These are phyloP conservation scores for Teratosphaeria zuluensis DNA, from an alignment of 2,329 filamentous ascomycete species.

Conservation along the genomic window DNA sequence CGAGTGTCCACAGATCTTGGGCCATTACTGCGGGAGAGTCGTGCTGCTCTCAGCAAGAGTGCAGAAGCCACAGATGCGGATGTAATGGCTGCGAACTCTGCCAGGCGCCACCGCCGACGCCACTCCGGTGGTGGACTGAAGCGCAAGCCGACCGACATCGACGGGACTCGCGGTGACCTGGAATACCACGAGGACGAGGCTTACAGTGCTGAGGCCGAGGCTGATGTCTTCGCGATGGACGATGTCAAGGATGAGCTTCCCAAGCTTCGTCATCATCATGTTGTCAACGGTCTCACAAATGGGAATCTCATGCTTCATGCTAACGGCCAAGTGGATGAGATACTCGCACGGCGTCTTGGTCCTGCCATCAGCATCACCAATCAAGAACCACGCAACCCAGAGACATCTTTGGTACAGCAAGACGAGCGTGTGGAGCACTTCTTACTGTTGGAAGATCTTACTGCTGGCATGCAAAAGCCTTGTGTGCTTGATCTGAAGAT, in stretches of 20 bases:
- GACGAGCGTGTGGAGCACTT: conserved; percentile 76
- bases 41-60: conserved; percentile 18
- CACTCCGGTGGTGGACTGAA: conserved; percentile 82
- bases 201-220: conserved; percentile 68
- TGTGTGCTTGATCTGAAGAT: conserved; percentile 98
- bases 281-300: conserved; percentile 3
- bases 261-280: neutral
- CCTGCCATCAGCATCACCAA: conserved; percentile 21
- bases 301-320: neutral
- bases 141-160: conserved; percentile 60
- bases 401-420: conserved; percentile 37
- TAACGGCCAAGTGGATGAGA: neutral
- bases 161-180: conserved; percentile 59
- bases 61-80: conserved; percentile 17
- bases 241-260: conserved; percentile 25
- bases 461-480: conserved; percentile 88
- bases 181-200: conserved; percentile 81
- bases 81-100: conserved; percentile 1
- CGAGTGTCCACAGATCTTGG: conserved; percentile 16
- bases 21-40: conserved; percentile 9
- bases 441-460: conserved; percentile 84
- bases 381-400: conserved; percentile 30
- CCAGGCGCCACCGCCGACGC: conserved; percentile 46
- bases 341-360: conserved; percentile 12
- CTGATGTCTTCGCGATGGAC: conserved; percentile 64